Conservation (phyloP, 2,329 filamentous ascomycete genomes). For the Sporothrix inflata region DNA sequence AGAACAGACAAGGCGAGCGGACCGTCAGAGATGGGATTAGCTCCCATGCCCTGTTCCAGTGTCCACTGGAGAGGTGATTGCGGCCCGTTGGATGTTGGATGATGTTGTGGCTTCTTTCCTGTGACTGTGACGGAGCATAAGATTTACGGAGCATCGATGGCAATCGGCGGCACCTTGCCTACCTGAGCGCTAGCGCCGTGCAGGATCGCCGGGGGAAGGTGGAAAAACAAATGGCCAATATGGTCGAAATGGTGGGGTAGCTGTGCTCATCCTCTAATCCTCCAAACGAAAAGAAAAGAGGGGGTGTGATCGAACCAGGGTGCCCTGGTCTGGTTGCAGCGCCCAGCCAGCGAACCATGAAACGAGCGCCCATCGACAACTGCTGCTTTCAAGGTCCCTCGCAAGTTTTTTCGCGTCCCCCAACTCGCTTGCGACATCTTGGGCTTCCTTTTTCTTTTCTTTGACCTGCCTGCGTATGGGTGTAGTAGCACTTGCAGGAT, state of each 20-base stretch:
- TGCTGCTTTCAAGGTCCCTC: background rate
- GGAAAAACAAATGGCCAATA: background rate
- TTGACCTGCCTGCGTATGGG: background rate
- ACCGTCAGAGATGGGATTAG: background rate
- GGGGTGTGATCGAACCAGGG: no score
- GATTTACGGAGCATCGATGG: constrained; percentile 2
- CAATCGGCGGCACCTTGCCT: constrained; percentile 19
- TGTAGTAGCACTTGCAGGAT: background rate
- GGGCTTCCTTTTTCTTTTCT: background rate
- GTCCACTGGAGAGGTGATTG: background rate
- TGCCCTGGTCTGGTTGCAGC: no score
- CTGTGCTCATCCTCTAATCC: no score
- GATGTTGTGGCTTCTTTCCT: background rate
- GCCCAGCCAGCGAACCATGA: constrained; percentile 1
- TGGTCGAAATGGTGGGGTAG: constrained; percentile 18
- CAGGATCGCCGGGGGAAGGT: constrained; percentile 10
- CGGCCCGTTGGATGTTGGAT: background rate
- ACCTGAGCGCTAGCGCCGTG: constrained; percentile 4
- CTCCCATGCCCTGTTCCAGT: no score
- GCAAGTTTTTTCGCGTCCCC: background rate
- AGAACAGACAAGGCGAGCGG: background rate
- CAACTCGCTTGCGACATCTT: constrained; percentile 12
- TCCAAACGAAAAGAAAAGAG: no score
- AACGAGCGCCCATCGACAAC: background rate
- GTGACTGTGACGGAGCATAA: background rate